These are phyloP conservation scores for Davidsoniella australis DNA, from an alignment of 2,329 filamentous ascomycete species.

Conservation along the genomic window DNA sequence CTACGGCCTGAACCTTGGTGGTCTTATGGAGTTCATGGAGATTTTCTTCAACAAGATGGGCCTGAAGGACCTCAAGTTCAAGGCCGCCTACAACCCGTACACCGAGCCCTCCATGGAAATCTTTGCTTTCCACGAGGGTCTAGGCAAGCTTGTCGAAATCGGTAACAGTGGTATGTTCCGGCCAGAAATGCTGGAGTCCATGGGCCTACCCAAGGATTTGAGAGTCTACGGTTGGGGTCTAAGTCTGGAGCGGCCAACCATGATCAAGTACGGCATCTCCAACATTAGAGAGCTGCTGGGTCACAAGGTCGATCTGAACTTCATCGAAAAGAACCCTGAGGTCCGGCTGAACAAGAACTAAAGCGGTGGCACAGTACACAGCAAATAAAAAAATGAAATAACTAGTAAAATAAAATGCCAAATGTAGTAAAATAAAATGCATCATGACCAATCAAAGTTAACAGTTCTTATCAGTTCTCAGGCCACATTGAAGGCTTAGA, in stretches of 20 bases:
- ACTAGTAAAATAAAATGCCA: background rate
- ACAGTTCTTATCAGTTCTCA: too few species aligned
- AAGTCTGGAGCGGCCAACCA: slow-evolving; percentile 82
- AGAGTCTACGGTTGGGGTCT: slow-evolving; percentile 89
- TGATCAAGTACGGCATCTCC: slow-evolving; percentile 85
- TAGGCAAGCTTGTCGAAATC: slow-evolving; percentile 88
- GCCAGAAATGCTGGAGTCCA: slow-evolving; percentile 88
- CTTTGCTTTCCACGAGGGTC: slow-evolving; percentile 81
- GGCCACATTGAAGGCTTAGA: too few species aligned
- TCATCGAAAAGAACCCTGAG: slow-evolving; percentile 81
- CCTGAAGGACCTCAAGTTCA: slow-evolving; percentile 71
- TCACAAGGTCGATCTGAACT: slow-evolving; percentile 86
- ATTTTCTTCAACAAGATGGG: slow-evolving; percentile 96
- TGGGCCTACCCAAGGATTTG: slow-evolving; percentile 85
- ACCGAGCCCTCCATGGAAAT: slow-evolving; percentile 97
- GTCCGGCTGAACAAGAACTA: slow-evolving; percentile 78
- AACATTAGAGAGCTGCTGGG: slow-evolving; percentile 88
- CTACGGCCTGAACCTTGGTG: slow-evolving; percentile 80
- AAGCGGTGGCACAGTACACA: slow-evolving; percentile 13
- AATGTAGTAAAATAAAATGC: background rate
- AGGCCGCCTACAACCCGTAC: slow-evolving; percentile 91
- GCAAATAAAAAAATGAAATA: slow-evolving; percentile 2
- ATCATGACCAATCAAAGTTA: background rate
- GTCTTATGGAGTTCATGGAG: slow-evolving; percentile 82
- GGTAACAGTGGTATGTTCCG: slow-evolving; percentile 98